Evolutionary conservation across 2,329 filamentous ascomycete species (phyloP), one percentile per base, ranked within the genome.

Genomic region (Botrytis sinoallii): DNA sequence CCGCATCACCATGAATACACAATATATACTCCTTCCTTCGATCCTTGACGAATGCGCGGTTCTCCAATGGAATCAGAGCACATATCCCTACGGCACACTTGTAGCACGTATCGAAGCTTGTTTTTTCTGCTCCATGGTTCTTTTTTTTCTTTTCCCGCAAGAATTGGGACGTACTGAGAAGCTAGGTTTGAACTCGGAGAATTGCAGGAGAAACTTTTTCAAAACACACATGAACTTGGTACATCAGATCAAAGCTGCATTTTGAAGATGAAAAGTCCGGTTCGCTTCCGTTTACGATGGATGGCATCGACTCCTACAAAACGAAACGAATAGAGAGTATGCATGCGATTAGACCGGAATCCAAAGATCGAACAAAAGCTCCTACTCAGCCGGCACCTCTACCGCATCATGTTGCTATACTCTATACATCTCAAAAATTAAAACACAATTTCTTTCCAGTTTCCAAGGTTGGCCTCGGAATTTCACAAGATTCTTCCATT

Each of bases 11-110:
- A 55, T 8, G 7, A 57, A 9, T 3, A 9, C n/a, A 57, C 7
- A 6, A 32, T 7, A 7, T 18, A 3, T 3, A 18, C 10, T 7
- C 0, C 18, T 29, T 18, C 3, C n/a, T 29, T 57, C 52, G 14
- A 16, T 57, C n/a, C 52, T 55, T 29, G 6, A 18, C n/a, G 3
- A 57, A 29, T 29, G 12, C 5, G 6, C 14, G 7, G 3, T 1
- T 8, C 0, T 4, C 14, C n/a, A 29, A 2, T 7, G 14, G n/a
- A 1, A 7, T 18, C 0, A 3, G 14, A 55, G 16, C 14, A 29
- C 1, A 4, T 8, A 18, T 9, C 14, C 7, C n/a, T 4, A 29
- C 6, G 4, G 6, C n/a, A 55, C 14, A 55, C 14, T 16, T n/a
- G 25, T 12, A n/a, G n/a, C 14, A 29, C 14, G 6, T 8, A 7